Evolutionary conservation across 2,329 filamentous ascomycete genomes (phyloP).

Genomic region (Onygena corvina): DNA sequence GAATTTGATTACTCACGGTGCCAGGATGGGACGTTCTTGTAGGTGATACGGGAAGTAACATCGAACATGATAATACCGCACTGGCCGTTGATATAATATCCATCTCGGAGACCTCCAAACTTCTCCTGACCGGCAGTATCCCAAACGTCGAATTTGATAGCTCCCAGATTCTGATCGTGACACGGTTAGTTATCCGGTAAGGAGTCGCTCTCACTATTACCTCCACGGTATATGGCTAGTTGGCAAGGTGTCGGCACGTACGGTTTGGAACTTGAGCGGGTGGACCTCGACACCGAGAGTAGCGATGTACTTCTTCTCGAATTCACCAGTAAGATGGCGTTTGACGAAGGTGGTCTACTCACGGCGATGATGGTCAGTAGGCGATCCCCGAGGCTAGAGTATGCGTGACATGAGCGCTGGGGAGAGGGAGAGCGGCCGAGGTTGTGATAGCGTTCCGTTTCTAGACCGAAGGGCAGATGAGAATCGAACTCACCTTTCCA

Average conservation of each 20-base stretch:
- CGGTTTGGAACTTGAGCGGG: conserved; percentile 93
- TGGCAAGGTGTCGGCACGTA: conserved; percentile 44
- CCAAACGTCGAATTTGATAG: conserved; percentile 99
- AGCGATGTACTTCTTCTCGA: conserved; percentile 99
- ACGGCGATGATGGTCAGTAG: not conserved
- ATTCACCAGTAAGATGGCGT: conserved; percentile 98
- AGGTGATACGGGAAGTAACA: conserved; percentile 89
- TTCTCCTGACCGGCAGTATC: conserved; percentile 96
- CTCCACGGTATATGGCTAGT: not conserved
- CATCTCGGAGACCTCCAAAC: conserved; percentile 96
- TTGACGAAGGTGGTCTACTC: conserved; percentile 97
- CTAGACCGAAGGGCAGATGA: not conserved
- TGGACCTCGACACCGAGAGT: conserved; percentile 99
- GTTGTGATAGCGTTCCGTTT: no score
- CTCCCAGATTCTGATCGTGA: conserved; percentile 62
- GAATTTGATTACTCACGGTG: conserved; percentile 57
- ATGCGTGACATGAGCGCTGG: not conserved
- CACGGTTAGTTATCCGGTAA: not conserved
- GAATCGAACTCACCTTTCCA: conserved; percentile 70
- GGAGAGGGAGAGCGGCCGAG: not conserved
- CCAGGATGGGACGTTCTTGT: conserved; percentile 99
- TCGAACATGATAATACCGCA: conserved; percentile 98
- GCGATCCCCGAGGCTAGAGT: not conserved
- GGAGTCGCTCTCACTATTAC: not conserved
- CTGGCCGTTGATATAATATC: conserved; percentile 99